A percentile compares a stretch with the other conserved stretches of the same genome.
phyloP scores from a whole-genome alignment of 2,329 filamentous ascomycete species.

The Colletotrichum orbiculare region DNA sequence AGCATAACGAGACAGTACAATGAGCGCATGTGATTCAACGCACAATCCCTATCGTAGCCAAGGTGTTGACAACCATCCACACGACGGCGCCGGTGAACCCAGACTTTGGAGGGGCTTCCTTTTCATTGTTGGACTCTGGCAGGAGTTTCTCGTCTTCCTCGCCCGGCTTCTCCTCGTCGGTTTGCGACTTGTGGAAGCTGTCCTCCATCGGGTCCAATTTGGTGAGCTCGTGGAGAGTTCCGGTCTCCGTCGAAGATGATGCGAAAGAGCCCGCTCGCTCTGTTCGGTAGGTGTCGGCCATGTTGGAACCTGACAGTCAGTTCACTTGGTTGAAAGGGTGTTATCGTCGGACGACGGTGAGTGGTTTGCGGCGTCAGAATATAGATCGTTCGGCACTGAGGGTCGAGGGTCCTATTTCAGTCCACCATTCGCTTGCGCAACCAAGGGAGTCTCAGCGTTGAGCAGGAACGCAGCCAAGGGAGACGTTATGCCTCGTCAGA shows the following conservation, averaged over 20 bases:
- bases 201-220: constrained; percentile 48
- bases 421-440: constrained; percentile 17
- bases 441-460: constrained; percentile 24
- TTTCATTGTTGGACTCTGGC: constrained; percentile 43
- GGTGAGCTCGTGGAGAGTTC: constrained; percentile 48
- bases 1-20: constrained; percentile 14
- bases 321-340: neutral
- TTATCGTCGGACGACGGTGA: neutral
- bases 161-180: constrained; percentile 51
- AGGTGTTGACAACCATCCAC: constrained; percentile 71
- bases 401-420: constrained; percentile 30
- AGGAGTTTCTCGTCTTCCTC: constrained; percentile 57
- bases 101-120: constrained; percentile 48
- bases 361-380: constrained; percentile 1
- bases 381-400: neutral
- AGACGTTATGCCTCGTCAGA: constrained; percentile 21
- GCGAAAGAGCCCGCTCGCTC: constrained; percentile 45
- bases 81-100: constrained; percentile 54
- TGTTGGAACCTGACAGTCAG: constrained; percentile 26
- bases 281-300: constrained; percentile 41
- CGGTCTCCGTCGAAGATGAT: constrained; percentile 48
- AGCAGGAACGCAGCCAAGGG: constrained; percentile 32
- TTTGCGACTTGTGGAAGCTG: constrained; percentile 42
- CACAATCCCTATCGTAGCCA: constrained; percentile 73
- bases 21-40: constrained; percentile 37